These are phyloP conservation scores for Ploettnerulaceae sp. DNA, from an alignment of 2,329 filamentous ascomycete genomes.

Conservation along the genomic window DNA sequence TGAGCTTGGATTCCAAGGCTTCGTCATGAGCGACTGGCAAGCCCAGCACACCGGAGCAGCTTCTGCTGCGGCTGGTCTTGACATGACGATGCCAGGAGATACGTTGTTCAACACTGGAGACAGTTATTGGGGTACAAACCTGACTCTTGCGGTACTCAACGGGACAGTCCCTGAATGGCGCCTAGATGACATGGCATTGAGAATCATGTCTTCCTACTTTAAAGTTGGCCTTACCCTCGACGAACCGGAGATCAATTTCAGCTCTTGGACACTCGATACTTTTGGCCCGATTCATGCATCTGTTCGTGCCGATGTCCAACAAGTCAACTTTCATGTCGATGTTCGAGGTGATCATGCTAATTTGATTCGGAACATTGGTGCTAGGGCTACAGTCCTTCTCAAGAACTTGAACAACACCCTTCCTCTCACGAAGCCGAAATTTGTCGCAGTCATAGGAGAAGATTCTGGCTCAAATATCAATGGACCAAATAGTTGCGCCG, in stretches of 20 bases:
- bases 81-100: constrained; percentile 89
- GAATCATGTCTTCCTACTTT: constrained; percentile 70
- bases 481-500: constrained; percentile 71
- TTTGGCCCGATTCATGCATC: constrained; percentile 63
- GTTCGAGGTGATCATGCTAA: constrained; percentile 70
- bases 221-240: constrained; percentile 55
- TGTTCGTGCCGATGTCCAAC: constrained; percentile 55
- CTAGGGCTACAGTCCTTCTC: constrained; percentile 78
- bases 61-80: constrained; percentile 66
- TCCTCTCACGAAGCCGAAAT: constrained; percentile 73
- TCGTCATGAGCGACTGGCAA: constrained; percentile 76
- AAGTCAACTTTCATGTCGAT: constrained; percentile 77
- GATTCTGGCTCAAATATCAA: constrained; percentile 69
- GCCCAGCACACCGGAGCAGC: constrained; percentile 67
- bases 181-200: constrained; percentile 85
- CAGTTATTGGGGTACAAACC: constrained; percentile 69
- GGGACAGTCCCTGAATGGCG: constrained; percentile 84
- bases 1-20: constrained; percentile 77
- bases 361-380: constrained; percentile 71
- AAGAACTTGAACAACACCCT: constrained; percentile 73
- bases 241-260: constrained; percentile 65
- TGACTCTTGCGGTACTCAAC: constrained; percentile 84
- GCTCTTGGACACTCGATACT: constrained; percentile 78
- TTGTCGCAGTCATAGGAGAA: constrained; percentile 73
- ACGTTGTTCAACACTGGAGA: constrained; percentile 66